phyloP scores from a whole-genome alignment of 345 rosid genomes.

The Acer campestre region DNA sequence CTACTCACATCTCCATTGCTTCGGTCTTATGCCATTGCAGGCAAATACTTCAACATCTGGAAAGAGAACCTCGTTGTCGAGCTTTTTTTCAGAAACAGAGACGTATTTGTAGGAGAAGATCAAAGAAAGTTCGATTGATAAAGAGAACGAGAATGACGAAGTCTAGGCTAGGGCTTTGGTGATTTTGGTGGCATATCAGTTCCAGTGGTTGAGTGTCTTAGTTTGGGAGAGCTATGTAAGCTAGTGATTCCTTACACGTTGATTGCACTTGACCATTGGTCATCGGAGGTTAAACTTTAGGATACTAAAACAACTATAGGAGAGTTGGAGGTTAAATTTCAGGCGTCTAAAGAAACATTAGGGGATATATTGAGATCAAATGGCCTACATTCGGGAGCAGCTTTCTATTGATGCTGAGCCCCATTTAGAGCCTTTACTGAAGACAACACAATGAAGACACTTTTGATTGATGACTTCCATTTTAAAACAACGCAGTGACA shows the following conservation, averaged over 20 bases:
- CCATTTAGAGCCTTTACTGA: no score
- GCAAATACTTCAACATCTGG: slow-evolving; percentile 25
- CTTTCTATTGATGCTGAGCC: slow-evolving; percentile 51
- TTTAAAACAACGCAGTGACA: no score
- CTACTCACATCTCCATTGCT: slow-evolving; percentile 23
- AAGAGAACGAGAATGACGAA: slow-evolving; percentile 49
- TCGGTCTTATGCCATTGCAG: no score
- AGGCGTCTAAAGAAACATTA: slow-evolving; percentile 87
- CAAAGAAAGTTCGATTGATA: slow-evolving; percentile 68
- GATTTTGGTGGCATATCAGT: slow-evolving; percentile 71
- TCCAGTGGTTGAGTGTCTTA: slow-evolving; percentile 52
- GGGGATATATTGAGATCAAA: slow-evolving; percentile 97
- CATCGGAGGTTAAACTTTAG: slow-evolving; percentile 86
- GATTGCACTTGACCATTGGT: slow-evolving; percentile 93
- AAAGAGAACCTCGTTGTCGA: slow-evolving; percentile 42
- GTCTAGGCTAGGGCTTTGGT: slow-evolving; percentile 61
- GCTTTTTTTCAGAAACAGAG: slow-evolving; percentile 48
- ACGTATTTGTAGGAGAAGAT: slow-evolving; percentile 60
- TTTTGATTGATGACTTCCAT: no score
- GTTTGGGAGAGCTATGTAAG: slow-evolving; percentile 59
- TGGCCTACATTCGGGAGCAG: slow-evolving; percentile 45
- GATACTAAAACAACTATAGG: slow-evolving; percentile 83
- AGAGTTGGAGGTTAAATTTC: slow-evolving; percentile 97
- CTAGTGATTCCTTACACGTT: slow-evolving; percentile 85
- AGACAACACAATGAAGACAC: no score